Base-by-base conservation (phyloP, 257 asterid species). In the Ligustrum vulgare region DNA sequence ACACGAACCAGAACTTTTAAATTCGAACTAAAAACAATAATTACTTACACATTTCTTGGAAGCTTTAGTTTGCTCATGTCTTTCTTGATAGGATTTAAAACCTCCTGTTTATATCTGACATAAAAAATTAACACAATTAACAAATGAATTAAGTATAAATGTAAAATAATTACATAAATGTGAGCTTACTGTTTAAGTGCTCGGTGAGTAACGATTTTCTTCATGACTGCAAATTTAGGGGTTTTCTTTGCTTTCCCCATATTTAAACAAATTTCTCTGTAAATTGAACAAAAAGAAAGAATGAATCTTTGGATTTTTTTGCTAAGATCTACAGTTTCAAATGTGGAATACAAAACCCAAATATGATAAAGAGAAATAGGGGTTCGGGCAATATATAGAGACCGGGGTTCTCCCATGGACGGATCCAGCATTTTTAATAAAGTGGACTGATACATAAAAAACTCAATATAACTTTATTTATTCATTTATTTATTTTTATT, bases 201-300 rank as follows among this genome's bases (percentile, higher is more conserved):
- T 83, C 87, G 91, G 8, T 80, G 86, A 20, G 97, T 77, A 66
- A 91, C 80, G 76, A 87, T 81, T 41, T 90, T 95, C 88, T 95
- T 95, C 98, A 95, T 85, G 13, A 87, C 96, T 23, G 98, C 98
- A n/a, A 95, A 95, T 82, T 95, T 95, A 45, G 91, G 96, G 6
- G 86, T 2, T 73, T 84, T 95, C 84, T 83, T 92, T 4, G 98
- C 98, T 86, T 89, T 95, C 12, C 98, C 99, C 99, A 95, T 93
- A 77, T 78, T 80, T 71, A 18, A 18, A 73, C 2, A n/a, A 25
- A 78, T 65, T 56, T 11, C n/a, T 60, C 16, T 25, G 1, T 3
- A 60, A 22, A 22, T 23, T 9, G 67, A 60, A 6, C 6, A 10
- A 60, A 25, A 23, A 60, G 2, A 3, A 1, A 35, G 67, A 11